phyloP scores from a whole-genome alignment of 2,329 filamentous ascomycete species.

The Diatrype stigma region DNA sequence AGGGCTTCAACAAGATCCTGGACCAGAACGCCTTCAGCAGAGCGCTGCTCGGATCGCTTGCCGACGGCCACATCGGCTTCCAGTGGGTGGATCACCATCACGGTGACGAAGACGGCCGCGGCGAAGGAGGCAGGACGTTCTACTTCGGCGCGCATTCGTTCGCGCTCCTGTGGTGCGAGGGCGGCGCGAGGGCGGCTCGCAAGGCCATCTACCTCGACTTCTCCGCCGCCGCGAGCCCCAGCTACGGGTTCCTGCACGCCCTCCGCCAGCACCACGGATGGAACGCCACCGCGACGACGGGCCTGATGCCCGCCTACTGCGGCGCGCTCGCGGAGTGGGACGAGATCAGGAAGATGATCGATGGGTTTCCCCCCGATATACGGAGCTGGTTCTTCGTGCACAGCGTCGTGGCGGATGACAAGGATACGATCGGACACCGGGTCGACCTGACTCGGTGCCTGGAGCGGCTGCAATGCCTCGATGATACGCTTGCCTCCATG shows the following conservation, averaged over 20 bases:
- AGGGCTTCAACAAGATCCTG: neutral
- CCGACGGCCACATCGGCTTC: neutral
- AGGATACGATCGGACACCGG: neutral
- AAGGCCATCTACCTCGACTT: neutral
- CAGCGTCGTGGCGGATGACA: neutral
- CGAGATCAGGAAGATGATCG: neutral
- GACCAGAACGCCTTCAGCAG: neutral
- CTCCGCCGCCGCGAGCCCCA: neutral
- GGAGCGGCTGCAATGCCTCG: neutral
- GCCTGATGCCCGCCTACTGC: neutral
- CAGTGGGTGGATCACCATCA: neutral
- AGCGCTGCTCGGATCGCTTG: neutral
- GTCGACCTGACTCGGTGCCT: neutral
- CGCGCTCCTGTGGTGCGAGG: neutral
- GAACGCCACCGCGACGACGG: neutral
- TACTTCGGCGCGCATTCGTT: neutral
- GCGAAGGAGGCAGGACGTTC: neutral
- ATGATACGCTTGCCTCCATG: neutral
- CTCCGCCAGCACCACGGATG: neutral
- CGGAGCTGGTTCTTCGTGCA: neutral
- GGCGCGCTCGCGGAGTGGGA: neutral
- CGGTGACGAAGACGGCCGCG: too few relatives aligned
- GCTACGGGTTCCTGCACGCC: neutral
- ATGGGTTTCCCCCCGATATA: neutral
- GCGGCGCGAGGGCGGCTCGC: accelerated